Evolutionary conservation across 352 stramenopile species (phyloP), one percentile per base, ranked within the genome.

Genomic region (Plasmopara halstedii): DNA sequence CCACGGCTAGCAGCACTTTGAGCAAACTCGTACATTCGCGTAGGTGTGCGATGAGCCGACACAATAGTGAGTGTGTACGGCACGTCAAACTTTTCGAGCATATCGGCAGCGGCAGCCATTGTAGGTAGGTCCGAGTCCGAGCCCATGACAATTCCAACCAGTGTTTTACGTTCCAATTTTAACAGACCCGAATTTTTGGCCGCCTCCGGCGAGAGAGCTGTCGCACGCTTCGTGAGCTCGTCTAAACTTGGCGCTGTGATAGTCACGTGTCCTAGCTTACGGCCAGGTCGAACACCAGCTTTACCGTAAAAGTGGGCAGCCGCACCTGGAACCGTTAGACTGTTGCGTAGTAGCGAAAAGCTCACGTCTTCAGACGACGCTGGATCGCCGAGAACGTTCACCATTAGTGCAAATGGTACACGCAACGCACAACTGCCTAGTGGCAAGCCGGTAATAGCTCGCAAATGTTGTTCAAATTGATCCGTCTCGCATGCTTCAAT

Each of bases 391-490:
- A 97, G 67, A 6, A 97, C 73, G 55, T 97, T 97, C 34, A 97
- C 78, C 89, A 97, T 97, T 21, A 91, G 67, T 20, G 83, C 64
- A 6, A 88, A 79, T 33, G 85, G 83, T 8, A 98, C 93, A 34
- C 83, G 75, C 50, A 99, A 64, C 13, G 83, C 73, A 46, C 92
- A 98, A 51, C 82, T 84, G 26, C 95, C 95, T 7, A 99, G 74
- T n/a, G 92, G 92, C 40, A 99, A 72, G 0, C 84, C 92, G 42
- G 88, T 83, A 23, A 99, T 80, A 11, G 86, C 94, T 44, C 95
- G 83, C 46, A 99, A 53, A 68, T 99, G 96, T 78, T 99, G 97
- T 67, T 99, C 96, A 72, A 99, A 99, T 72, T 99, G 96, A 66
- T 94, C 88, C 4, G 92, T 95, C 31, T 95, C 86, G 57, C 95